Percentiles rank a stretch among this genome's conserved stretches.
These are phyloP conservation scores for Phialemonium atrogriseum DNA, from an alignment of 2,329 filamentous ascomycete species.

Conservation along the genomic window DNA sequence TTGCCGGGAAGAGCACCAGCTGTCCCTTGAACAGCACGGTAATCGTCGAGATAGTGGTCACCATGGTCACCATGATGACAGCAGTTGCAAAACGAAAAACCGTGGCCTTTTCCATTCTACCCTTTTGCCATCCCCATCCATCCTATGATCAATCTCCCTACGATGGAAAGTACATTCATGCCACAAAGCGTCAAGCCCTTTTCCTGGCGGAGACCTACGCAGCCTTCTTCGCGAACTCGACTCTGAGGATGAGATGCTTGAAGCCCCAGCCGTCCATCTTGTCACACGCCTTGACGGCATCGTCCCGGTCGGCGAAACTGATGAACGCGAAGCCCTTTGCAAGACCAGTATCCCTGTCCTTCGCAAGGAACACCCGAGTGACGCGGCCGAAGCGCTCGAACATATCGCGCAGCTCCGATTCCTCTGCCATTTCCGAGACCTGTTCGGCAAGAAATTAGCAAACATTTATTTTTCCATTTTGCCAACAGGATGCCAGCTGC, in stretches of 20 bases:
- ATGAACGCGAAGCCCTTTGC: constrained; percentile 99
- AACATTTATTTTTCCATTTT: neutral
- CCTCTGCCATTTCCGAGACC: constrained; percentile 96
- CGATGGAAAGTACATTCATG: no score
- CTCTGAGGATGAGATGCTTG: constrained; percentile 77
- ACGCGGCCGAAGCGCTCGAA: constrained; percentile 97
- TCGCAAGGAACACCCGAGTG: constrained; percentile 94
- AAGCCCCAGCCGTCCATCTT: constrained; percentile 97
- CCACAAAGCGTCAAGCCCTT: no score
- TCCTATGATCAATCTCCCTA: no score
- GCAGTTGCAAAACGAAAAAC: no score
- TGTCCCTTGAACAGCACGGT: no score
- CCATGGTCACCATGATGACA: no score
- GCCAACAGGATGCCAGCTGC: constrained; percentile 5
- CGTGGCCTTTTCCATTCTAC: no score
- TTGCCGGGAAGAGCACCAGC: no score
- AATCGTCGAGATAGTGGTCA: no score
- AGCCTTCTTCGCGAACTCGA: constrained; percentile 80
- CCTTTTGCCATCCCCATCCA: no score
- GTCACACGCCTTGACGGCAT: constrained; percentile 86
- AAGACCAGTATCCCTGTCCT: constrained; percentile 90
- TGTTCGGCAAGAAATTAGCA: constrained; percentile 27
- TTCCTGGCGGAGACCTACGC: no score
- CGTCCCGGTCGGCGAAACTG: constrained; percentile 82
- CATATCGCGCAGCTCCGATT: constrained; percentile 90